These are phyloP conservation scores for Zanthoxylum bungeanum DNA, from an alignment of 345 rosid species.

Conservation along the genomic window DNA sequence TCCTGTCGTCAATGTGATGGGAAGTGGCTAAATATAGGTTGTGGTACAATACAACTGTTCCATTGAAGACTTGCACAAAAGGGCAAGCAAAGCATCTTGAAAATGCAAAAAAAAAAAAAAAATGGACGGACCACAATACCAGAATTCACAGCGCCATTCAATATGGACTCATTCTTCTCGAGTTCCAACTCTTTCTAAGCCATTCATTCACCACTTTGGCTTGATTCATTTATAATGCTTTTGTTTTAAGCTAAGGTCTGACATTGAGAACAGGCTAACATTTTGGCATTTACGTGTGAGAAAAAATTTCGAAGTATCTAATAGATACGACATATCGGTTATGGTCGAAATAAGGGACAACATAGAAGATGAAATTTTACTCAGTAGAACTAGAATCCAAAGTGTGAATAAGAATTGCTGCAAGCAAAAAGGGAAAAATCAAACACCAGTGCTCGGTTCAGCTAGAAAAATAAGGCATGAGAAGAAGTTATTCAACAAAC, in stretches of 20 bases:
- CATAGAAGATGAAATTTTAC: not conserved
- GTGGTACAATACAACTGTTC: slow-evolving; percentile 14
- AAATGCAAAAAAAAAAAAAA: too few relatives aligned
- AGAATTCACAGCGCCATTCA: slow-evolving; percentile 26
- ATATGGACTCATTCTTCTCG: slow-evolving; percentile 26
- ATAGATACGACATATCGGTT: not conserved
- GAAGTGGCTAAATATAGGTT: not conserved
- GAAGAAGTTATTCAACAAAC: slow-evolving; percentile 1
- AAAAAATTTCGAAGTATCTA: not conserved
- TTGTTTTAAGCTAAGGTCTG: not conserved
- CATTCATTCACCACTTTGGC: slow-evolving; percentile 22
- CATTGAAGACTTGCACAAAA: slow-evolving; percentile 19
- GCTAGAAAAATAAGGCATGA: not conserved
- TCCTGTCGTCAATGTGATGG: not conserved
- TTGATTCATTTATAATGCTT: slow-evolving; percentile 2
- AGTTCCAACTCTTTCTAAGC: slow-evolving; percentile 11
- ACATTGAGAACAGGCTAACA: not conserved
- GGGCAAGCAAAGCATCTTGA: slow-evolving; percentile 6
- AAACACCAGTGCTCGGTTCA: not conserved
- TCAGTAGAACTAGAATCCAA: too few relatives aligned
- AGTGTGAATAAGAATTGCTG: too few relatives aligned
- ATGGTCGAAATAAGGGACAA: not conserved
- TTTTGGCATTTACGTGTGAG: not conserved
- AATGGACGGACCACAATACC: slow-evolving; percentile 36
- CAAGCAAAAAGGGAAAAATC: not conserved